Evolutionary conservation across 495 filamentous ascomycete genomes (phyloP), one percentile per base, ranked within the genome.

Genomic region (Cercophora sp.): DNA sequence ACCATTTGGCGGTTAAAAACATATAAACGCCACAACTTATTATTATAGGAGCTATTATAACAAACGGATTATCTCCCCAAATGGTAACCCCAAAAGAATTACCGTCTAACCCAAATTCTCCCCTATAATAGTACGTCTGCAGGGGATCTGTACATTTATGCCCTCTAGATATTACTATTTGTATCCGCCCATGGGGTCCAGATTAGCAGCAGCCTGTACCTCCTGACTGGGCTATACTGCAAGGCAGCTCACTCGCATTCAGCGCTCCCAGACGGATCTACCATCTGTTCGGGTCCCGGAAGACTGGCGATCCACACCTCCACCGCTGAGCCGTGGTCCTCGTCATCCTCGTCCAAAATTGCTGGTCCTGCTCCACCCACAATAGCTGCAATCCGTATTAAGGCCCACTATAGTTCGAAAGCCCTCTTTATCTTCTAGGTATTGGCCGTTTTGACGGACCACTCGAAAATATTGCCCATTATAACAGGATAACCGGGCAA

Each of bases 361-460:
- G 8, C 18, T 45, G 42, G 42, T 45, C 42, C 42, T 29, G 42
- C 42, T 25, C 42, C 42, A 45, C 42, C 42, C 23, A 25, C 42
- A 45, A 45, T 45, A 27, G 42, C 42, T 15, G 15, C 11, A 45
- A 45, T 45, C 42, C 42, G 42, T 45, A 45, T 45, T n/a, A 45
- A 31, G 25, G 42, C 42, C 42, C n/a, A n/a, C n/a, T n/a, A n/a
- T n/a, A n/a, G n/a, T n/a, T 42, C 39, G 39, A 42, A 42, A 42
- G 39, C 39, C 39, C 18, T 42, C 39, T 42, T 42, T 22, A 42
- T 42, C 39, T 42, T 42, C 39, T 11, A 19, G 39, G 39, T 22
- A 42, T 42, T 22, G 39, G 39, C 39, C 39, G 39, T 42, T 22
- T 42, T 23, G 39, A 42, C 39, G 39, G 39, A 42, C 39, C 39